Conservation (phyloP, 2,329 filamentous ascomycete genomes). For the Alternaria tenuissima region DNA sequence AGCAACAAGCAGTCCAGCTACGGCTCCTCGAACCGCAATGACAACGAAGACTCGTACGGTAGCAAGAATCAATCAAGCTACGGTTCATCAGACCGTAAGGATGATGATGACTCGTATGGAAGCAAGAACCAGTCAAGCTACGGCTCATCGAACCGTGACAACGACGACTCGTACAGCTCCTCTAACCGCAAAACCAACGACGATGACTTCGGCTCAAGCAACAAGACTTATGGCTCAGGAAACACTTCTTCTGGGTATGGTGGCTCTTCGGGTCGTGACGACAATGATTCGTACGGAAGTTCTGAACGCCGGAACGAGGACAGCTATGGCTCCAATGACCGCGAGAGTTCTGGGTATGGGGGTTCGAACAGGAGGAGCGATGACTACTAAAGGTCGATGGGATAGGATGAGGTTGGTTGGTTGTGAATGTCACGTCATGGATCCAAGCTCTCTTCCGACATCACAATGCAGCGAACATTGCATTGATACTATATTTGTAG, state of each 20-base stretch:
- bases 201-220: constrained; percentile 8
- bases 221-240: constrained; percentile 1
- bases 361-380: constrained; percentile 13
- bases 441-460: background rate
- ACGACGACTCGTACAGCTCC: constrained; percentile 15
- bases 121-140: constrained; percentile 17
- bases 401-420: background rate
- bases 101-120: constrained; percentile 10
- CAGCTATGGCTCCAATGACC: constrained; percentile 8
- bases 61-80: constrained; percentile 10
- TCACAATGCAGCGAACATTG: background rate
- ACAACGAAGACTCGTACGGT: constrained; percentile 10
- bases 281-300: constrained; percentile 6
- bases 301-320: constrained; percentile 2
- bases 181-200: constrained; percentile 11
- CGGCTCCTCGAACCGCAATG: constrained; percentile 2
- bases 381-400: constrained; percentile 9
- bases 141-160: constrained; percentile 2
- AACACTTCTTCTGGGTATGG: constrained; percentile 6
- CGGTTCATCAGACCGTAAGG: constrained; percentile 4
- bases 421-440: background rate
- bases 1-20: constrained; percentile 10
- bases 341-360: constrained; percentile 8
- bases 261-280: constrained; percentile 1
- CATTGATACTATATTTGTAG: background rate